Percentiles rank a stretch among this genome's conserved stretches.
Evolutionary conservation across 176 grass and related monocot species (phyloP).

Genomic region (Canna indica): DNA sequence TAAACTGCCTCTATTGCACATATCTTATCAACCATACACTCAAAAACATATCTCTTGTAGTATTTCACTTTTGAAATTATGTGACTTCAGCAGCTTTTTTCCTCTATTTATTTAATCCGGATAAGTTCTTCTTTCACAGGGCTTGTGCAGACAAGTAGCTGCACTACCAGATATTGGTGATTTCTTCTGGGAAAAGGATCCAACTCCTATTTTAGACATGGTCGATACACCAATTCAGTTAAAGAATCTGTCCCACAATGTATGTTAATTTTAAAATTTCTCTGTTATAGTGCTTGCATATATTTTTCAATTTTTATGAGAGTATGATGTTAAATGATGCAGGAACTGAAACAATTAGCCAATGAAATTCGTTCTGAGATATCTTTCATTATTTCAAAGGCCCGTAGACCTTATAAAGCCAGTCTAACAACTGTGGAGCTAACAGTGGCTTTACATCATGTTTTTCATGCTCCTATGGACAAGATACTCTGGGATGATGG

Average conservation of each 20-base stretch:
- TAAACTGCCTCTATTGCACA: no score
- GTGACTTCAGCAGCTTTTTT: background rate
- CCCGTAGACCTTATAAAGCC: conserved; percentile 29
- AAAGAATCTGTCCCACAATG: conserved; percentile 71
- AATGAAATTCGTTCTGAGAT: conserved; percentile 68
- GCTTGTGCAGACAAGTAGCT: conserved; percentile 21
- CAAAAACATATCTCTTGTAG: no score
- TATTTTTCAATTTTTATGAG: background rate
- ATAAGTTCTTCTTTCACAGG: conserved; percentile 24
- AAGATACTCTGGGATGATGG: conserved; percentile 85
- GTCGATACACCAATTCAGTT: conserved; percentile 57
- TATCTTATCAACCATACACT: no score
- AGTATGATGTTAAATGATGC: conserved; percentile 14
- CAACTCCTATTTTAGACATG: conserved; percentile 57
- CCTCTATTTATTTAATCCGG: background rate
- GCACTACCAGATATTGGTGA: conserved; percentile 46
- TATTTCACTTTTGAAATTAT: background rate
- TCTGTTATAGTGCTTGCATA: background rate
- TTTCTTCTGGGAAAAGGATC: conserved; percentile 73
- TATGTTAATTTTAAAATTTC: conserved; percentile 14
- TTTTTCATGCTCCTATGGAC: conserved; percentile 68
- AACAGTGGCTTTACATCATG: conserved; percentile 58
- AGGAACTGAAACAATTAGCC: conserved; percentile 63
- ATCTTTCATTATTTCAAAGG: conserved; percentile 53
- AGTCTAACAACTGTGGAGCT: conserved; percentile 47